Evolutionary conservation across 495 filamentous ascomycete genomes (phyloP), one percentile per base, ranked within the genome.

Genomic region (Amphirosellinia nigrospora): DNA sequence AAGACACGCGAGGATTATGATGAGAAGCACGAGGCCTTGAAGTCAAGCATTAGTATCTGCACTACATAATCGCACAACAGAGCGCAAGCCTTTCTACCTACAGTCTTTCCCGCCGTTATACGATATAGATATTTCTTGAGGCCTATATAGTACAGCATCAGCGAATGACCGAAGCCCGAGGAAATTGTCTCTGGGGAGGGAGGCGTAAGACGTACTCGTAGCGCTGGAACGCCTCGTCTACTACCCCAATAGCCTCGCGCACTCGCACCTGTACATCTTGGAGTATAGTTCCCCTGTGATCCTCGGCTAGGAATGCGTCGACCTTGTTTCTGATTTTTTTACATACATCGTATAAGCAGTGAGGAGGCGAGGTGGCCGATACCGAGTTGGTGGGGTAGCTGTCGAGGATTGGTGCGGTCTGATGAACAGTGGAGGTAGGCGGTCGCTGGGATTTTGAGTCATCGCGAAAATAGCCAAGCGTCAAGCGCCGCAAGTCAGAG

Each of bases 91-190:
- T 43, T 26, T 55, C 13, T 43, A 58, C 68, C 30, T 70, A 70
- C 96, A 99, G 87, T 99, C 96, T 79, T 99, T 99, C 53, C 96
- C 96, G 81, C 96, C 96, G 73, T 99, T 99, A 78, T 97, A 99
- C 58, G 96, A 96, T 68, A 99, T 84, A 11, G 95, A 94, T 56
- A 98, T 84, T 72, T 96, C 86, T 58, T 90, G 83, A 65, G 91
- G 87, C 61, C 92, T 94, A 70, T 72, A 28, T 28, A 50, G 21
- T 21, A 7, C 28, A 63, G 72, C n/a, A 26, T 65, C 10, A n/a
- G 71, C 52, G 66, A 58, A 48, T 36, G 23, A 23, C 36, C 38
- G 61, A 72, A 52, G 28, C 58, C 15, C 55, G 4, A 48, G 23
- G 36, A 21, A 39, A 23, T 36, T 43, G 13, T 4, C 28, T 26